Evolutionary conservation across 257 asterid genomes (phyloP).

Genomic region (Linaria vulgaris): DNA sequence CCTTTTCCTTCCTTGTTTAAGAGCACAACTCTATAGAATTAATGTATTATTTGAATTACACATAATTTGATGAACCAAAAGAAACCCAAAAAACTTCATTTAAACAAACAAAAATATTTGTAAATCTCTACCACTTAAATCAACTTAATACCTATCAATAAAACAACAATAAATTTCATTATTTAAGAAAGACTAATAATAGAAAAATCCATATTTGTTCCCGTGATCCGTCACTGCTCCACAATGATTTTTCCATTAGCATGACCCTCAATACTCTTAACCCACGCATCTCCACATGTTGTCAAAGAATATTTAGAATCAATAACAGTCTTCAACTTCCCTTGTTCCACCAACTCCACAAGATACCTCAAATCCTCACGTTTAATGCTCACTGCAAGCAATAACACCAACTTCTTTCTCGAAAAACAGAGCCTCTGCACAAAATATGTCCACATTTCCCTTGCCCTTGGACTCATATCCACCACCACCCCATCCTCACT

Average conservation of each 20-base stretch:
- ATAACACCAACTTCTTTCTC: conserved; percentile 48
- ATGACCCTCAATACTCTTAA: conserved; percentile 56
- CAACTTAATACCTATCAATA: no score
- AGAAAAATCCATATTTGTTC: no score
- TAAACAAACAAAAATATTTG: no score
- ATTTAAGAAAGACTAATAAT: no score
- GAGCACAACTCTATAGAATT: no score
- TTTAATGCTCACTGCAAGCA: conserved; percentile 30
- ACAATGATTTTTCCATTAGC: conserved; percentile 65
- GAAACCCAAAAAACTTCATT: no score
- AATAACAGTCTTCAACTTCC: conserved; percentile 55
- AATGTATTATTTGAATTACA: no score
- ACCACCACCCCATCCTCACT: conserved; percentile 47
- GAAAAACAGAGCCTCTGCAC: conserved; percentile 47
- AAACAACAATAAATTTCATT: no score
- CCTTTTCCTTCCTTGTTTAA: no score
- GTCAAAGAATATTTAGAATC: conserved; percentile 50
- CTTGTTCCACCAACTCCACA: conserved; percentile 56
- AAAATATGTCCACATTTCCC: conserved; percentile 38
- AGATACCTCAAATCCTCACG: conserved; percentile 42
- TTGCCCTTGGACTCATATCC: conserved; percentile 49
- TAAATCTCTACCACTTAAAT: no score
- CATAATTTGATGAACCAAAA: no score
- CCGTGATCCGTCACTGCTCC: no score
- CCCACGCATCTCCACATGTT: conserved; percentile 67